Conservation (phyloP, 2,329 filamentous ascomycete genomes). For the Fusarium annulatum region DNA sequence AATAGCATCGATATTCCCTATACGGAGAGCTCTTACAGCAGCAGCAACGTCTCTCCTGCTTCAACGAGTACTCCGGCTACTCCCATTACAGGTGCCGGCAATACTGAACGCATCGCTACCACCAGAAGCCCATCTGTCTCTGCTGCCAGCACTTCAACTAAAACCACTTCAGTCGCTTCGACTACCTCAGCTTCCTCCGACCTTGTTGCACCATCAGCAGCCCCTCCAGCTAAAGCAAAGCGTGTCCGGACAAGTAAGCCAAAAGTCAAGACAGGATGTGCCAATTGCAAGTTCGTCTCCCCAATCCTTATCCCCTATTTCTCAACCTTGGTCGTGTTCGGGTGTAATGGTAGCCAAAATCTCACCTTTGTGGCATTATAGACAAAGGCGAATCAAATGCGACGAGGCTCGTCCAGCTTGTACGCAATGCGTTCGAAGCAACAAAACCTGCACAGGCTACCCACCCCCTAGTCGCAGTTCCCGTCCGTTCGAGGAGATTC, state of each 20-base stretch:
- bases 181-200: conserved; percentile 10
- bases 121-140: conserved; percentile 14
- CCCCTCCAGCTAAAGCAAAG: conserved; percentile 46
- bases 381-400: conserved; percentile 72
- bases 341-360: conserved; percentile 24
- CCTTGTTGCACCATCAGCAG: conserved; percentile 3
- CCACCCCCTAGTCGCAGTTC: conserved; percentile 65
- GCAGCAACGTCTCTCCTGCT: conserved; percentile 33
- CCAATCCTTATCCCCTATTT: not conserved
- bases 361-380: conserved; percentile 47
- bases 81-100: conserved; percentile 11
- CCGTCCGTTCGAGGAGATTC: conserved; percentile 59
- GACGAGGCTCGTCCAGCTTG: conserved; percentile 72
- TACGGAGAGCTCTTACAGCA: conserved; percentile 30
- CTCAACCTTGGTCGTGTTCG: conserved; percentile 7
- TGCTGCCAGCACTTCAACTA: conserved; percentile 4
- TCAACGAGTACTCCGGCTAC: conserved; percentile 33
- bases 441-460: conserved; percentile 70
- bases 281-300: conserved; percentile 72
- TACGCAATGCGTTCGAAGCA: conserved; percentile 68
- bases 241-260: conserved; percentile 65
- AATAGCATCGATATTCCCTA: conserved; percentile 22
- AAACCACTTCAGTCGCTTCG: not conserved
- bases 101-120: conserved; percentile 1
- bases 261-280: conserved; percentile 75